Conservation (phyloP, 768 basidiomycete species). For the Chalciporus sphaerocephalus region DNA sequence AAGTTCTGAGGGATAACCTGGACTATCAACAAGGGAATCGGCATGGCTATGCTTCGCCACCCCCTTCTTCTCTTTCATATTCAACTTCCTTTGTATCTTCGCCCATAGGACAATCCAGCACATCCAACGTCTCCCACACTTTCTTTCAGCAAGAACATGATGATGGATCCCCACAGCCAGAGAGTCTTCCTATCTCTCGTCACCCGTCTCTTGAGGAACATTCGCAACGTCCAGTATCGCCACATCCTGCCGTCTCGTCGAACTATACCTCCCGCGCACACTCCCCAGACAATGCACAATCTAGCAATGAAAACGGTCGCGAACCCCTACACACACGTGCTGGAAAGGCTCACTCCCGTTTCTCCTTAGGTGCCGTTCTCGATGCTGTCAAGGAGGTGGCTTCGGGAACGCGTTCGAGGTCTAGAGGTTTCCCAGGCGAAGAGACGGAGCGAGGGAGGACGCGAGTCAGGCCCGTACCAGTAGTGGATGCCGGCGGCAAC, state of each 20-base stretch:
- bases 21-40: constrained; percentile 3
- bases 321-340: constrained; percentile 3
- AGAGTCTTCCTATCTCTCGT: neutral
- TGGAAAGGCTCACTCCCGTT: constrained; percentile 16
- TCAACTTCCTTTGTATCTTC: neutral
- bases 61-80: constrained; percentile 1
- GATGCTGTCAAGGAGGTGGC: constrained; percentile 18
- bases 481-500: neutral
- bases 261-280: neutral
- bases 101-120: neutral
- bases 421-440: constrained; percentile 33
- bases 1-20: constrained; percentile 6
- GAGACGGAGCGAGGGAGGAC: constrained; percentile 25
- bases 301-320: neutral
- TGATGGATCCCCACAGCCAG: neutral
- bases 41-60: neutral
- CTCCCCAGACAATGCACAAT: constrained; percentile 3
- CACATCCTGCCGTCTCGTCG: neutral
- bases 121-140: constrained; percentile 5
- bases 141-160: constrained; percentile 4
- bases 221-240: neutral
- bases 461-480: constrained; percentile 9
- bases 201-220: constrained; percentile 23
- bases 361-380: constrained; percentile 16
- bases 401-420: constrained; percentile 11